Conservation (phyloP, 1,284 basidiomycete genomes). For the Moesziomyces parantarcticus region DNA sequence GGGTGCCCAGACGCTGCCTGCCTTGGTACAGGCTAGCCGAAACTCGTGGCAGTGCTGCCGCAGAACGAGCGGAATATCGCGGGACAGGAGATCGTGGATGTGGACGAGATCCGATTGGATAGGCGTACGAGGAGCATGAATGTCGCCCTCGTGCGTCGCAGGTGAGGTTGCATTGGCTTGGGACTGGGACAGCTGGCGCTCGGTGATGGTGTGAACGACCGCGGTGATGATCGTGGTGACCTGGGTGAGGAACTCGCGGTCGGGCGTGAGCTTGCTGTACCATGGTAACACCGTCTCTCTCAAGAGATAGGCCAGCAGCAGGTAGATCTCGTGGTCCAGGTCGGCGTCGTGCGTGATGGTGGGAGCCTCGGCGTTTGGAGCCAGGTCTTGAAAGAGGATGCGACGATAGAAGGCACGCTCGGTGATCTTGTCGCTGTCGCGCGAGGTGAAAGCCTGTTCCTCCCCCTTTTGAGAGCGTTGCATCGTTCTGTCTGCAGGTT, state of each 20-base stretch:
- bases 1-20: slow-evolving; percentile 31
- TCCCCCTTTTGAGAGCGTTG: not conserved
- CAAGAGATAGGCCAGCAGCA: slow-evolving; percentile 49
- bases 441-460: not conserved
- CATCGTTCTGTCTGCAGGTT: not conserved
- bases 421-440: slow-evolving; percentile 11
- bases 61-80: slow-evolving; percentile 41
- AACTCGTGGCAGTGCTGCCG: slow-evolving; percentile 43
- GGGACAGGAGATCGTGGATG: slow-evolving; percentile 33
- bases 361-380: slow-evolving; percentile 9
- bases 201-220: slow-evolving; percentile 18
- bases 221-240: slow-evolving; percentile 33
- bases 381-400: slow-evolving; percentile 41
- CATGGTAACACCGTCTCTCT: slow-evolving; percentile 54
- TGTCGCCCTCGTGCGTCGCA: slow-evolving; percentile 11
- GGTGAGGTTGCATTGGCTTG: not conserved
- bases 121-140: slow-evolving; percentile 9
- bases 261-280: slow-evolving; percentile 54
- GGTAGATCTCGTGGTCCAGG: slow-evolving; percentile 48
- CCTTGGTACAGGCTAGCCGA: slow-evolving; percentile 22
- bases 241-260: slow-evolving; percentile 49
- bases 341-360: slow-evolving; percentile 26
- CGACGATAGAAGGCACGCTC: slow-evolving; percentile 46
- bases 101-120: slow-evolving; percentile 6
- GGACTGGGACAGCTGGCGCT: slow-evolving; percentile 11